phyloP scores from a whole-genome alignment of 2,329 filamentous ascomycete species.

The Byssochlamys sp. region DNA sequence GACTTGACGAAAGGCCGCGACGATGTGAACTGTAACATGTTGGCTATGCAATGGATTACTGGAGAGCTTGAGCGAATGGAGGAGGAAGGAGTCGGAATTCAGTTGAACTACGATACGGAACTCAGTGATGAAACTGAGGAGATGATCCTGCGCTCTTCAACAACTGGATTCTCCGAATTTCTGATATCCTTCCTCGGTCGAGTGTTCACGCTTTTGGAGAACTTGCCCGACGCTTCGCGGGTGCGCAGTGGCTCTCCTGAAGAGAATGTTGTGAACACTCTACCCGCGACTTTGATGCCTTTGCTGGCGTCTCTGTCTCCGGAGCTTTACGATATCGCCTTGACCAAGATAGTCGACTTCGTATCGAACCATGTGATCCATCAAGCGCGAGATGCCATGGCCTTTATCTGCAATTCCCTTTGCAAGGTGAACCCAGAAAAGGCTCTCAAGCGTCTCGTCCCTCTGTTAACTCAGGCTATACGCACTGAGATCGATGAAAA shows the following conservation, averaged over 20 bases:
- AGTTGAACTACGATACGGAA: slow-evolving; percentile 74
- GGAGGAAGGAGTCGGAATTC: slow-evolving; percentile 69
- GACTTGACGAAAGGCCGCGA: slow-evolving; percentile 63
- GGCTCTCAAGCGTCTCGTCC: slow-evolving; percentile 79
- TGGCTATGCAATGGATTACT: slow-evolving; percentile 89
- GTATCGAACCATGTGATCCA: slow-evolving; percentile 91
- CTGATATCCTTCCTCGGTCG: slow-evolving; percentile 81
- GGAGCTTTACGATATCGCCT: slow-evolving; percentile 80
- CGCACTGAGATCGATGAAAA: slow-evolving; percentile 96
- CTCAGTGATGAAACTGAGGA: slow-evolving; percentile 79
- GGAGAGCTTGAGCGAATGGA: slow-evolving; percentile 92
- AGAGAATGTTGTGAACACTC: slow-evolving; percentile 90
- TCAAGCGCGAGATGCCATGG: slow-evolving; percentile 93
- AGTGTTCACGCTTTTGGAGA: slow-evolving; percentile 90
- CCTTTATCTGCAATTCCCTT: slow-evolving; percentile 91
- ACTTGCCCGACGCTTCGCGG: slow-evolving; percentile 80
- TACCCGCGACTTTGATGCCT: slow-evolving; percentile 83
- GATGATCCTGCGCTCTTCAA: slow-evolving; percentile 82
- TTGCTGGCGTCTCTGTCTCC: slow-evolving; percentile 83
- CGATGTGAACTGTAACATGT: slow-evolving; percentile 59
- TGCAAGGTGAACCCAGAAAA: slow-evolving; percentile 95
- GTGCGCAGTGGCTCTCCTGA: slow-evolving; percentile 85
- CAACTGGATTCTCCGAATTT: slow-evolving; percentile 87
- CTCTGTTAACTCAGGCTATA: slow-evolving; percentile 82
- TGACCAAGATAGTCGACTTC: slow-evolving; percentile 87